A percentile compares a stretch with the other conserved stretches of the same genome.
These are phyloP conservation scores for Neofusicoccum parvum DNA, from an alignment of 2,329 filamentous ascomycete genomes.

Conservation along the genomic window DNA sequence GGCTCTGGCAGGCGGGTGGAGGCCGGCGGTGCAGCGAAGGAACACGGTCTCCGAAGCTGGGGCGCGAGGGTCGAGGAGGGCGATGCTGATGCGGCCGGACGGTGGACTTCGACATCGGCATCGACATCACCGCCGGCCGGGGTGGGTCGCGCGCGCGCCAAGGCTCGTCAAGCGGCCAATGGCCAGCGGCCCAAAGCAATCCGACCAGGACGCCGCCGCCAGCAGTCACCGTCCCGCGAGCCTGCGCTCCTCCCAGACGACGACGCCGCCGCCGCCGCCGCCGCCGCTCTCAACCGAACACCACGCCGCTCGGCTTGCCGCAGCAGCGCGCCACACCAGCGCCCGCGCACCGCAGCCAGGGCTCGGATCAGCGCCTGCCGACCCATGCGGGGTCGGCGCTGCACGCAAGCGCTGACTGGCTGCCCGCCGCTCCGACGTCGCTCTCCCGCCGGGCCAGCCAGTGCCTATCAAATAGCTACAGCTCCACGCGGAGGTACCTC, in stretches of 20 bases:
- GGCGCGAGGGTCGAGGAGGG: neutral
- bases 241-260: neutral
- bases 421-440: constrained; percentile 2
- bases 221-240: neutral
- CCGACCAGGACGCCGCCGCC: neutral
- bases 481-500: neutral
- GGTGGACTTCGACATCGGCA: neutral
- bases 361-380: constrained; percentile 9
- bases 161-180: neutral
- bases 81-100: neutral
- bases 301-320: neutral
- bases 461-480: no score
- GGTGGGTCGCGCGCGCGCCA: neutral
- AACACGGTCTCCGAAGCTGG: neutral
- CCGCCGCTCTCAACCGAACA: neutral
- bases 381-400: neutral
- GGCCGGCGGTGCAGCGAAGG: neutral
- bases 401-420: neutral
- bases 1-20: neutral
- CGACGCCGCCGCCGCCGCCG: neutral
- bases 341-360: neutral
- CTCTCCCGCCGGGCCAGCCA: neutral
- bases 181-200: neutral
- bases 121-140: constrained; percentile 10
- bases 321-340: constrained; percentile 1